Evolutionary conservation across 2,329 filamentous ascomycete genomes (phyloP).

Genomic region (Talaromyces amestolkiae): DNA sequence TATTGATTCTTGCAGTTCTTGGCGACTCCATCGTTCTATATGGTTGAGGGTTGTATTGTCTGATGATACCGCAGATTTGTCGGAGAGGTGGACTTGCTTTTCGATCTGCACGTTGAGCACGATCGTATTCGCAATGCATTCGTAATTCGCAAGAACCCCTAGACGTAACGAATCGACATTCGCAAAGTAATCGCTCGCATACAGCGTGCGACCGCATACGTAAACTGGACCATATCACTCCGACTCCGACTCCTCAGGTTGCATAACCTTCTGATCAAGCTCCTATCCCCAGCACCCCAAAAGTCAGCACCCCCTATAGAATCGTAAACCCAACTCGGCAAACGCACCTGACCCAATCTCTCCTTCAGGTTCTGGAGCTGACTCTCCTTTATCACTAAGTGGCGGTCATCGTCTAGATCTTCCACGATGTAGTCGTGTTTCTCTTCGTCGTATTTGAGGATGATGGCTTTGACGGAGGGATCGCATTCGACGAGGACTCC

Average conservation of each 20-base stretch:
- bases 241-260: slow-evolving; percentile 47
- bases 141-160: not conserved
- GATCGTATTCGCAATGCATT: not conserved
- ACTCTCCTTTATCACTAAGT: slow-evolving; percentile 48
- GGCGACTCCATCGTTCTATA: not conserved
- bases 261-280: slow-evolving; percentile 48
- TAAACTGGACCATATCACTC: slow-evolving; percentile 26
- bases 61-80: no score
- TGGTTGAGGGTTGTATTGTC: no score
- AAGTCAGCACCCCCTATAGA: not conserved
- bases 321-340: not conserved
- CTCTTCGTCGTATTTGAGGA: slow-evolving; percentile 49
- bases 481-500: slow-evolving; percentile 50
- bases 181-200: not conserved
- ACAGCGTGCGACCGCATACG: not conserved
- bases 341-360: slow-evolving; percentile 41
- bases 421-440: slow-evolving; percentile 49
- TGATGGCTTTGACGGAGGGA: slow-evolving; percentile 50
- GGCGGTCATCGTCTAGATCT: slow-evolving; percentile 47
- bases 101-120: not conserved
- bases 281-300: slow-evolving; percentile 31
- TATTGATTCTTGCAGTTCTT: not conserved
- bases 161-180: not conserved
- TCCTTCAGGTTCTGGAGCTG: slow-evolving; percentile 44
- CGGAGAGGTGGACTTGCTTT: not conserved